Base-by-base conservation (phyloP, 2,329 filamentous ascomycete genomes). In the Chalara sp. region DNA sequence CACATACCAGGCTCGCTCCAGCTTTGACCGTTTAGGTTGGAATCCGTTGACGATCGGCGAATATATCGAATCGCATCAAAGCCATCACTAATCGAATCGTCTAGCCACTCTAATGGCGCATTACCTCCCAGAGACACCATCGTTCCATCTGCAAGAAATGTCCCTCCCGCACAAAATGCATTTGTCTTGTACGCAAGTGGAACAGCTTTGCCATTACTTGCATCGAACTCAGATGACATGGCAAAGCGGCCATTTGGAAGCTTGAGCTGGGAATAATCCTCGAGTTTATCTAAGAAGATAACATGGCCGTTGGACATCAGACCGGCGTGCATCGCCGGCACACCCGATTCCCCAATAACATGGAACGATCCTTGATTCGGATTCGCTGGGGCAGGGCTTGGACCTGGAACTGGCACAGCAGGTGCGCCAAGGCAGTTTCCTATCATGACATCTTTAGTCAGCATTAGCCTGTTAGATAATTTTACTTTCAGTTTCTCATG, bases 241-340 rank as follows among this genome's bases (percentile, higher is more conserved):
- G 80, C 80, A 54, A 73, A 80, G 49, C 75, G 71, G 31, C 76
- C 76, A 60, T 79, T 75, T 12, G 70, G 53, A 6, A 80, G 70
- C 55, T 70, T 74, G 44, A 82, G 58, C 53, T 82, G 70, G 1
- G 79, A 81, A 64, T 79, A 83, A 62, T 82, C 76, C 62, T 83
- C 80, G 32, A 83, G 71, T 62, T 83, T 84, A 69, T 83, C 80
- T 12, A 83, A 66, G 65, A 83, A 83, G 37, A 79, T 70, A 8
- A 82, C 78, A 47, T 72, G 70, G 29, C 79, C 79, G 58, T 82
- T 81, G 11, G 72, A 76, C 68, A 82, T 70, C 28, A 83, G 70
- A 58, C 72, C 77, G 55, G 79, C 79, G 58, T 81, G 79, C 80
- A 83, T 83, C 12, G 73, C 78, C 40, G 80, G 79, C n/a, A 83